A percentile compares a stretch with the other conserved stretches of the same genome.
phyloP scores from a whole-genome alignment of 2,329 filamentous ascomycete genomes.

The Orbilia javanica region DNA sequence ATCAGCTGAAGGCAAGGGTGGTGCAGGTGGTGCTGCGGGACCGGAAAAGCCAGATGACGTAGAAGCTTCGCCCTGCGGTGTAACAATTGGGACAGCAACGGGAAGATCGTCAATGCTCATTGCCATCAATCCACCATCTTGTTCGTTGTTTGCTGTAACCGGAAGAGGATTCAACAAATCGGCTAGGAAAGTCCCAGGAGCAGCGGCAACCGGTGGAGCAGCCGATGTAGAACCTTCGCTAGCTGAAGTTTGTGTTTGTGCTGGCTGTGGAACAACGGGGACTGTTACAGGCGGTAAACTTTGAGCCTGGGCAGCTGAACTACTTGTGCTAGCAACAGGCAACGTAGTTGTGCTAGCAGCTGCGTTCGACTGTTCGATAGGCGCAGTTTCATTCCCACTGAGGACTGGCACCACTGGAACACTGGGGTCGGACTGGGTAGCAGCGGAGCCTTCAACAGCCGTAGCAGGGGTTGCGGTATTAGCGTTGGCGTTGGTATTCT shows the following conservation, averaged over 20 bases:
- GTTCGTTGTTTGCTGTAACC: slow-evolving; percentile 59
- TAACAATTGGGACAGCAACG: slow-evolving; percentile 50
- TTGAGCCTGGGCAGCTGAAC: background rate
- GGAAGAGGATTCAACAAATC: slow-evolving; percentile 59
- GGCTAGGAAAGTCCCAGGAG: slow-evolving; percentile 59
- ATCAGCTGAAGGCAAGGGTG: slow-evolving; percentile 35
- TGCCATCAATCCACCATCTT: slow-evolving; percentile 64
- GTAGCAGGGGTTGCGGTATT: background rate
- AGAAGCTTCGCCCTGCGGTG: slow-evolving; percentile 42
- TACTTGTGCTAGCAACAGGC: slow-evolving; percentile 12
- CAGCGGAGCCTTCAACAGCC: slow-evolving; percentile 12
- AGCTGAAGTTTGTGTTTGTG: slow-evolving; percentile 25
- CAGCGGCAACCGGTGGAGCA: slow-evolving; percentile 59
- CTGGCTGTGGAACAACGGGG: slow-evolving; percentile 17
- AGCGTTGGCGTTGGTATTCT: slow-evolving; percentile 34
- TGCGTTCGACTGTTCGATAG: slow-evolving; percentile 25
- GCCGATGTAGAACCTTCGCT: slow-evolving; percentile 46
- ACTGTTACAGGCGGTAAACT: slow-evolving; percentile 24
- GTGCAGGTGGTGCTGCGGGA: slow-evolving; percentile 37
- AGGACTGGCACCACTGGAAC: slow-evolving; percentile 21
- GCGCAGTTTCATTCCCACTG: slow-evolving; percentile 17
- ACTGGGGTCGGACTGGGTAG: slow-evolving; percentile 39
- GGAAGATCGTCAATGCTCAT: slow-evolving; percentile 66
- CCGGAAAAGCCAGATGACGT: slow-evolving; percentile 38
- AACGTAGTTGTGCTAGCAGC: background rate